These are phyloP conservation scores for Carex sylvatica DNA, from an alignment of 202 grass and related monocot species.

Conservation along the genomic window DNA sequence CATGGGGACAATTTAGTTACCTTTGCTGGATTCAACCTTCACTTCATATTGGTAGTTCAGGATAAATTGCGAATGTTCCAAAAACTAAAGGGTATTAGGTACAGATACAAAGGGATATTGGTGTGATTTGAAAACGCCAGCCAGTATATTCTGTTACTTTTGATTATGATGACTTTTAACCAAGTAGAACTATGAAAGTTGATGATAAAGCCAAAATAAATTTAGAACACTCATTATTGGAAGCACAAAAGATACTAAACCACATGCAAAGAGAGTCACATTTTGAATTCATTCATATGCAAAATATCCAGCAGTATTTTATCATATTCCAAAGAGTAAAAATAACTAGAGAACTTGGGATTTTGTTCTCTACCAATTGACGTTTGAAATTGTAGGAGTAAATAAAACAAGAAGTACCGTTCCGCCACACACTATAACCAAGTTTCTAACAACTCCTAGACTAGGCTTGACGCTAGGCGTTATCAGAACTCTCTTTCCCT, in stretches of 20 bases:
- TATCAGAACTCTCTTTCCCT: slow-evolving; percentile 74
- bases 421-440: slow-evolving; percentile 66
- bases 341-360: not conserved
- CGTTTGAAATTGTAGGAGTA: not conserved
- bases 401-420: slow-evolving; percentile 42
- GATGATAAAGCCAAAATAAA: not conserved
- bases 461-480: slow-evolving; percentile 75
- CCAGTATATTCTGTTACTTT: not conserved
- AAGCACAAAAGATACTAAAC: not conserved
- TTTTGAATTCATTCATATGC: not conserved
- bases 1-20: not conserved
- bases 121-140: no score
- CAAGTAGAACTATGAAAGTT: not conserved
- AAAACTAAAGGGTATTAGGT: not conserved
- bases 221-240: not conserved
- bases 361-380: not conserved
- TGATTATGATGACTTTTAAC: not conserved
- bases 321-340: slow-evolving; percentile 1
- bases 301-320: not conserved
- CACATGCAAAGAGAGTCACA: not conserved
- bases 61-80: not conserved
- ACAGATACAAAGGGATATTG: no score
- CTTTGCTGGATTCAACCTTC: not conserved
- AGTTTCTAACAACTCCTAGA: slow-evolving; percentile 54
- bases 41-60: not conserved